Conservation (phyloP, 202 grass and related monocot species). For the Panicum hallii region DNA sequence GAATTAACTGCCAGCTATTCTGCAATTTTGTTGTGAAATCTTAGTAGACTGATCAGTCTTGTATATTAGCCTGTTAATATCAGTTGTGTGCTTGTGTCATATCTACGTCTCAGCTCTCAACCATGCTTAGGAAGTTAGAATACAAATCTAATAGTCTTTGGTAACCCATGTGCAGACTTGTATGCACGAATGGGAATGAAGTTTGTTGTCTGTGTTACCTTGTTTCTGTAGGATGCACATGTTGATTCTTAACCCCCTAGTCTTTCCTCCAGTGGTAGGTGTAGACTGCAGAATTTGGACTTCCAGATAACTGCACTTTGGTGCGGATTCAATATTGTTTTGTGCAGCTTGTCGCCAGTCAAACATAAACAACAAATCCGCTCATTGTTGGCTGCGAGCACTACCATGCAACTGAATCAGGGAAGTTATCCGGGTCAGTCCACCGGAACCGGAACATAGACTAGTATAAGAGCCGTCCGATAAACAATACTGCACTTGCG, state of each 20-base stretch:
- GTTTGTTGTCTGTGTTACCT: not conserved
- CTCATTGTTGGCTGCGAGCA: not conserved
- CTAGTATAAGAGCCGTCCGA: not conserved
- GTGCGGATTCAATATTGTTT: not conserved
- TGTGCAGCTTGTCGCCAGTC: conserved; percentile 22
- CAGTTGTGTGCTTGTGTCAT: conserved; percentile 18
- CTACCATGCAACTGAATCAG: conserved; percentile 14
- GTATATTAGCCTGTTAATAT: conserved; percentile 39
- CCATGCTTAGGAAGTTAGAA: not conserved
- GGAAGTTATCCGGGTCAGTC: not conserved
- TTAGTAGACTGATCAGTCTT: conserved; percentile 27
- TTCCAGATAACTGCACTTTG: not conserved
- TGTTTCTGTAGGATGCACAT: conserved; percentile 21
- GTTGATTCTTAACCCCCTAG: conserved; percentile 7
- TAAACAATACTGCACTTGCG: not conserved
- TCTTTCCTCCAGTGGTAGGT: not conserved
- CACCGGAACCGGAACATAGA: conserved; percentile 2
- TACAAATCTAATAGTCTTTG: not conserved
- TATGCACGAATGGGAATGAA: conserved; percentile 1
- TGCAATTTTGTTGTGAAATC: conserved; percentile 5
- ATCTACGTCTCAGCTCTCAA: not conserved
- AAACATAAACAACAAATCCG: not conserved
- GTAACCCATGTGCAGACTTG: conserved; percentile 18
- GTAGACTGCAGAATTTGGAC: not conserved
- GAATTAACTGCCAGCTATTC: conserved; percentile 43